These are phyloP conservation scores for Botrytis elliptica DNA, from an alignment of 2,329 filamentous ascomycete species.

Conservation along the genomic window DNA sequence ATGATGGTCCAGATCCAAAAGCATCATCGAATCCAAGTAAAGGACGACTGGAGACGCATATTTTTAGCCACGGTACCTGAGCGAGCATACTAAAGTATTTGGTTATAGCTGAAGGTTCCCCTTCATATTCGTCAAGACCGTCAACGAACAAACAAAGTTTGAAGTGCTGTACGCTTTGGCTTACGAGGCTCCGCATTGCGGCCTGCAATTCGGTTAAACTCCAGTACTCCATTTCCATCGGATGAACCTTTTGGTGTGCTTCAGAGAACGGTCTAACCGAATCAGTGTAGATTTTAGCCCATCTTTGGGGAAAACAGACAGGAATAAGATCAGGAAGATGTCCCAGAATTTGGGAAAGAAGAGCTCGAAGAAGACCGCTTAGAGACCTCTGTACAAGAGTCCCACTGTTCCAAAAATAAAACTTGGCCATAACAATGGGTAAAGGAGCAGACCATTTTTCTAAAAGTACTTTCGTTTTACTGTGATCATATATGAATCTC, in stretches of 20 bases:
- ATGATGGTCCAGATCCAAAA: neutral
- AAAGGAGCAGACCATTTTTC: conserved; percentile 33
- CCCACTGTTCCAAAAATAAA: conserved; percentile 49
- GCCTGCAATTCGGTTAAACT: neutral
- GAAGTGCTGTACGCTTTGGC: neutral
- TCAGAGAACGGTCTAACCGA: neutral
- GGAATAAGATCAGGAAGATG: neutral
- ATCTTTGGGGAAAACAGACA: neutral
- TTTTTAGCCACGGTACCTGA: conserved; percentile 9
- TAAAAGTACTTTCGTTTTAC: conserved; percentile 19
- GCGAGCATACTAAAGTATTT: conserved; percentile 16
- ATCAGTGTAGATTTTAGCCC: neutral
- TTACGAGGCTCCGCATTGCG: neutral
- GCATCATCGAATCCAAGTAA: conserved; percentile 18
- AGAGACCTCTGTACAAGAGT: conserved; percentile 29
- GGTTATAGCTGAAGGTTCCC: conserved; percentile 14
- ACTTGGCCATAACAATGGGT: conserved; percentile 39
- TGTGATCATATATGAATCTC: conserved; percentile 22
- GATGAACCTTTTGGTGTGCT: neutral
- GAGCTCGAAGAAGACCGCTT: conserved; percentile 20
- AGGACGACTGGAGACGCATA: conserved; percentile 23
- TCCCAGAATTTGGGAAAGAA: conserved; percentile 17
- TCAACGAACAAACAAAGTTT: neutral
- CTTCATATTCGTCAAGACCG: conserved; percentile 15
- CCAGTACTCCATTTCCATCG: neutral